Conservation (phyloP, 768 basidiomycete genomes). For the Strobilomyces echinocephalus region DNA sequence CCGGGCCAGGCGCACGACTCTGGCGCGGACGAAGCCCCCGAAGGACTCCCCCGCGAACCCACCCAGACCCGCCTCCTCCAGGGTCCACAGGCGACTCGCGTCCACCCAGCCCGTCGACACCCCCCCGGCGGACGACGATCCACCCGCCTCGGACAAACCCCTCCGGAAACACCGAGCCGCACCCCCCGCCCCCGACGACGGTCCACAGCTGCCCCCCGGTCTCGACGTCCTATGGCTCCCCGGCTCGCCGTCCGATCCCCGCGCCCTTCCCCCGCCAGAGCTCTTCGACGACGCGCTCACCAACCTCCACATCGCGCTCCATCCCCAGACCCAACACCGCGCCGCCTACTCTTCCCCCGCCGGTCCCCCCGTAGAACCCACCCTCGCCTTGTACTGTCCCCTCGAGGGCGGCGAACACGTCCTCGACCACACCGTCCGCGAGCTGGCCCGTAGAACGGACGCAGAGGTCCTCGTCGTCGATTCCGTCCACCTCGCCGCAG, state of each 20-base stretch:
- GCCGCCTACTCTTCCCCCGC: slow-evolving; percentile 54
- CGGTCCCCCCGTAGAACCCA: slow-evolving; percentile 66
- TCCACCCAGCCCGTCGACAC: slow-evolving; percentile 16
- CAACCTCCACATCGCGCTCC: slow-evolving; percentile 70
- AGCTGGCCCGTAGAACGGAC: slow-evolving; percentile 65
- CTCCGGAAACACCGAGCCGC: slow-evolving; percentile 15
- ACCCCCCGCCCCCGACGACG: slow-evolving; percentile 18
- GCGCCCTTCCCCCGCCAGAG: slow-evolving; percentile 62
- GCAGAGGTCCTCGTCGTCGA: slow-evolving; percentile 86
- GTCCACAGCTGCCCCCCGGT: slow-evolving; percentile 48
- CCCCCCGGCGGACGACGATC: too few species aligned
- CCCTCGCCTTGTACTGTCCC: slow-evolving; percentile 82
- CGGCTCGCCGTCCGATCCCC: slow-evolving; percentile 24
- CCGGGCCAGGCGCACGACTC: slow-evolving; percentile 3
- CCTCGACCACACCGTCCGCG: slow-evolving; percentile 71
- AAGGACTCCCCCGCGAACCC: slow-evolving; percentile 16
- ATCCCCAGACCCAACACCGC: slow-evolving; percentile 76
- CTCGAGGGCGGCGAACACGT: slow-evolving; percentile 78
- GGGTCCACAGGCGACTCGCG: slow-evolving; percentile 23
- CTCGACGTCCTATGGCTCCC: slow-evolving; percentile 67
- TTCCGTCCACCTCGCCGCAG: slow-evolving; percentile 77
- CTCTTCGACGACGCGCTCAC: slow-evolving; percentile 73
- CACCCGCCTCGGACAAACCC: slow-evolving; percentile 27
- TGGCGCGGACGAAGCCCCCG: slow-evolving; percentile 22
- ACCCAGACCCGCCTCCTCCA: slow-evolving; percentile 1